Conservation (phyloP, 768 basidiomycete species). For the Auriscalpium orientale region DNA sequence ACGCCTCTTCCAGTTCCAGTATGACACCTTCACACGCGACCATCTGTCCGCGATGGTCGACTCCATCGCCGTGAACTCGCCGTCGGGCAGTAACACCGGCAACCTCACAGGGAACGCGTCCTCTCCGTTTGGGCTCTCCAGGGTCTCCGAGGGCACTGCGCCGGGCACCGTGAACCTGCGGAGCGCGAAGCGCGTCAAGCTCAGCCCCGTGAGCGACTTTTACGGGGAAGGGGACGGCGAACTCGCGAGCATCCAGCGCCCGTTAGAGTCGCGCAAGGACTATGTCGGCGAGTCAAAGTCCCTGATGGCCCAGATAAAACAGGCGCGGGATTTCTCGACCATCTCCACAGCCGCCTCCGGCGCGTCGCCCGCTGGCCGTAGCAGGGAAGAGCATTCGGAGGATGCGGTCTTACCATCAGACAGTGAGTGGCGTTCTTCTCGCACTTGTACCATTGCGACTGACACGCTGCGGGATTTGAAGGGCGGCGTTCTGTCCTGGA, state of each 20-base stretch:
- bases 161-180: slow-evolving; percentile 46
- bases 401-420: background rate
- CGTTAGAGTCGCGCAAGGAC: slow-evolving; percentile 42
- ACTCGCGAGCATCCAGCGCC: slow-evolving; percentile 42
- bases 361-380: slow-evolving; percentile 19
- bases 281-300: slow-evolving; percentile 73
- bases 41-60: slow-evolving; percentile 93
- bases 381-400: background rate
- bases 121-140: slow-evolving; percentile 40
- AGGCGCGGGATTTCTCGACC: slow-evolving; percentile 70
- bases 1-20: slow-evolving; percentile 86
- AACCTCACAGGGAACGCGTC: slow-evolving; percentile 36
- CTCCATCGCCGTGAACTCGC: slow-evolving; percentile 79
- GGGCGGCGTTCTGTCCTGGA: background rate
- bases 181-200: slow-evolving; percentile 73
- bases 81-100: slow-evolving; percentile 43
- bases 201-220: slow-evolving; percentile 61
- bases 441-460: background rate
- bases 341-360: slow-evolving; percentile 52
- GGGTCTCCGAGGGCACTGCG: slow-evolving; percentile 37
- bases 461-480: background rate
- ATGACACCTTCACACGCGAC: slow-evolving; percentile 93
- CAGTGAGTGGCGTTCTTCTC: background rate
- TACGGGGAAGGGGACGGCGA: slow-evolving; percentile 43
- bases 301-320: slow-evolving; percentile 75